phyloP scores from a whole-genome alignment of 352 stramenopile species.

The Elongisporangium prolatum region DNA sequence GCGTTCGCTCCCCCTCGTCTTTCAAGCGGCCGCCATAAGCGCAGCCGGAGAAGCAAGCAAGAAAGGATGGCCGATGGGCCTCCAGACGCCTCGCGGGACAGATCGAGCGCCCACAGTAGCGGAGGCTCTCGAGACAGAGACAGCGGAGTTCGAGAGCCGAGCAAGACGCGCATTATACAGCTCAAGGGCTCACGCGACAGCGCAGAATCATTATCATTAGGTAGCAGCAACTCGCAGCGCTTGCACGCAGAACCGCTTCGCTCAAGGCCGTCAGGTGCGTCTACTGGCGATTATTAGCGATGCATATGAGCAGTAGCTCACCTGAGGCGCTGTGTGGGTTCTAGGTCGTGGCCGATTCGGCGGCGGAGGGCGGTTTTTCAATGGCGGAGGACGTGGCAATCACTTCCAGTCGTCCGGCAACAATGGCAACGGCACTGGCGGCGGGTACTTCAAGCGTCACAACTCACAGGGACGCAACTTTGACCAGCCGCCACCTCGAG shows the following conservation, averaged over 20 bases:
- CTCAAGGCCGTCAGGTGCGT: constrained; percentile 11
- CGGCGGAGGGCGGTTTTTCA: constrained; percentile 1
- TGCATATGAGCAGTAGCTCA: constrained; percentile 1
- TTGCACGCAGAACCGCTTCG: constrained; percentile 16
- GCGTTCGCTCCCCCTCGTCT: neutral
- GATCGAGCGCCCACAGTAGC: neutral
- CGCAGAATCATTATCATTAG: constrained; percentile 6
- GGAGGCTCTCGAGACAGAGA: neutral
- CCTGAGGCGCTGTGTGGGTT: neutral
- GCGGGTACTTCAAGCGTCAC: constrained; percentile 30
- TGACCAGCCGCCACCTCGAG: constrained; percentile 5
- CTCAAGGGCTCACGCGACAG: constrained; percentile 25
- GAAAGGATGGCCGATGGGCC: neutral
- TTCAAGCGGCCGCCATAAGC: neutral
- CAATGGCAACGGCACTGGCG: constrained; percentile 6
- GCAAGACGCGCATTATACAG: constrained; percentile 39
- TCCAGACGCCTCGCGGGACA: constrained; percentile 1
- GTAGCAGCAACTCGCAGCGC: constrained; percentile 11
- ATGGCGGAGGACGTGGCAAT: constrained; percentile 5
- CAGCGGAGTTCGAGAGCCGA: neutral
- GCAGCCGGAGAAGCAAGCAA: neutral
- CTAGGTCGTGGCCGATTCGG: constrained; percentile 8
- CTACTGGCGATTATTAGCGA: constrained; percentile 8
- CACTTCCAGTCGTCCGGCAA: constrained; percentile 10
- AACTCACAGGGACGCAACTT: constrained; percentile 20